phyloP scores from a whole-genome alignment of 2,329 filamentous ascomycete genomes.

The Pseudocercospora musae region DNA sequence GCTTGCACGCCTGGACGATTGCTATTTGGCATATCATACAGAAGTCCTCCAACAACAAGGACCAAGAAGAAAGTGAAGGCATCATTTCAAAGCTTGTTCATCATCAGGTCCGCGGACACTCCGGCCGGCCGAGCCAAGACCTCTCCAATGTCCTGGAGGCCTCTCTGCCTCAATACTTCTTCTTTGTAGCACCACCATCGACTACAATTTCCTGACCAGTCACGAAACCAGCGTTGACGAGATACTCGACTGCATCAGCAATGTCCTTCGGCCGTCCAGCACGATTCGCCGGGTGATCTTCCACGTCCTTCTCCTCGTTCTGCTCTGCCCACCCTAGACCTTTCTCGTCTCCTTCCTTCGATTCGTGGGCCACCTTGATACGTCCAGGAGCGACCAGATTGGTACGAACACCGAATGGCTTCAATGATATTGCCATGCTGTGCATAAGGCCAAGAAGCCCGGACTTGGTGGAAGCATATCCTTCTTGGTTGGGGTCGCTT shows the following conservation, averaged over 20 bases:
- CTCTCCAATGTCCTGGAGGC: no score
- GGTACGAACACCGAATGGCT: constrained; percentile 41
- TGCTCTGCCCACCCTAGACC: constrained; percentile 42
- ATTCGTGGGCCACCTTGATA: constrained; percentile 48
- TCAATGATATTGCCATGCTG: constrained; percentile 47
- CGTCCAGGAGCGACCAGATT: constrained; percentile 51
- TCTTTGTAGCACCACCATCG: constrained; percentile 42
- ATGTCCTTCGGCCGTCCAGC: constrained; percentile 50
- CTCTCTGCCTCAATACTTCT: constrained; percentile 26
- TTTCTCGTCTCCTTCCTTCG: constrained; percentile 40
- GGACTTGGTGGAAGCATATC: constrained; percentile 49
- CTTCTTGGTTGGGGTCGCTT: constrained; percentile 49
- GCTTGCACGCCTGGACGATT: no score
- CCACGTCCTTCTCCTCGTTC: constrained; percentile 41
- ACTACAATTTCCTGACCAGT: constrained; percentile 46
- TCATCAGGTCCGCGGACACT: no score
- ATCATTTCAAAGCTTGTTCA: no score
- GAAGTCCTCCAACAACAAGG: no score
- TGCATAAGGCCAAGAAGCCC: constrained; percentile 49
- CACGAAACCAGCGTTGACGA: constrained; percentile 41
- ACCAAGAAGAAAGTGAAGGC: no score
- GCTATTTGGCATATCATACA: no score
- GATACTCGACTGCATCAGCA: constrained; percentile 40
- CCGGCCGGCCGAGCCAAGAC: no score
- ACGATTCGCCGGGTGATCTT: constrained; percentile 49